phyloP scores from a whole-genome alignment of 495 filamentous ascomycete genomes.

The Hypoxylon subgilvum region DNA sequence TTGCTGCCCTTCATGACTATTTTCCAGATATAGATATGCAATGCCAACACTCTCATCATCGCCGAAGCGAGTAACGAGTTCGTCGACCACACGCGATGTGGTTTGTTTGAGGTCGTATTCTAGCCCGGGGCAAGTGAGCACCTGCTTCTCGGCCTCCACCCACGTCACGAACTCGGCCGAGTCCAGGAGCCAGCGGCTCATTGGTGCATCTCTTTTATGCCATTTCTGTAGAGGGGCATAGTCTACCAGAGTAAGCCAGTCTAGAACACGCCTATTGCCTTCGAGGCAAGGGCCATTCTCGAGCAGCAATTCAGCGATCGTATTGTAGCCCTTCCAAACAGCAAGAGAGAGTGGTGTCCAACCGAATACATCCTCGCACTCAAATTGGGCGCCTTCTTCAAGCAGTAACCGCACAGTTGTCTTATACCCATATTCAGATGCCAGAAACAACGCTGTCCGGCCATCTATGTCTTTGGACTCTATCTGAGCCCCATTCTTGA shows the following conservation, averaged over 20 bases:
- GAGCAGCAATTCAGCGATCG: not conserved
- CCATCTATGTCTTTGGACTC: not conserved
- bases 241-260: not conserved
- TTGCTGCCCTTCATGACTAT: not conserved
- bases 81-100: not conserved
- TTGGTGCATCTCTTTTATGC: not conserved
- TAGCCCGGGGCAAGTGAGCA: not conserved
- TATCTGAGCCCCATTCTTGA: no score
- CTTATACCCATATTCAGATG: not conserved
- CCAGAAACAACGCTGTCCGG: not conserved
- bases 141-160: not conserved
- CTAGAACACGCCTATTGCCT: not conserved
- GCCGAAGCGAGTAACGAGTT: not conserved
- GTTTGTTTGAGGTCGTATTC: not conserved
- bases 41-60: not conserved
- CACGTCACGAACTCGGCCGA: not conserved
- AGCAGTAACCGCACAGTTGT: not conserved
- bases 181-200: not conserved
- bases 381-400: not conserved
- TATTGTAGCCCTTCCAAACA: not conserved
- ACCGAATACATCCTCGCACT: not conserved
- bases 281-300: not conserved
- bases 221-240: not conserved
- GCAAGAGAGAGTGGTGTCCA: not conserved
- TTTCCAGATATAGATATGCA: not conserved